phyloP scores from a whole-genome alignment of 805 yeast species.

The Isabelozyma gotoi region DNA sequence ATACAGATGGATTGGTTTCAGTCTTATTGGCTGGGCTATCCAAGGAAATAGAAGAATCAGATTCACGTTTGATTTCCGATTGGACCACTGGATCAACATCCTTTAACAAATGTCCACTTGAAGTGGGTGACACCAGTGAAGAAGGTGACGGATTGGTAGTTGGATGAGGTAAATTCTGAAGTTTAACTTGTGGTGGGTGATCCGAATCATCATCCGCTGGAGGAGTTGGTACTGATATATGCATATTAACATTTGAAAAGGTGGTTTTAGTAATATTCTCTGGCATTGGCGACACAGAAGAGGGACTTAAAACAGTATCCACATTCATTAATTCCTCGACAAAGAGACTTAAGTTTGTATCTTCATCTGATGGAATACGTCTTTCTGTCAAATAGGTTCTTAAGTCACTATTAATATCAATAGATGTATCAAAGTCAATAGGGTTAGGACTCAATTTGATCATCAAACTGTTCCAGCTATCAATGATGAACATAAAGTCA shows the following conservation, averaged over 20 bases:
- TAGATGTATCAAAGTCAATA: conserved; percentile 7
- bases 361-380: neutral
- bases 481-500: conserved; percentile 36
- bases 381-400: neutral
- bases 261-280: neutral
- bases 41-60: too few relatives aligned
- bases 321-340: neutral
- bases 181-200: neutral
- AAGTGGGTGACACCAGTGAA: too few relatives aligned
- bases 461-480: conserved; percentile 43
- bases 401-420: neutral
- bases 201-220: neutral
- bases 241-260: neutral
- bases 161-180: too few relatives aligned
- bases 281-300: neutral
- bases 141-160: neutral
- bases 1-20: neutral
- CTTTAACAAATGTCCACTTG: neutral
- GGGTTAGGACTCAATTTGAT: conserved; percentile 33
- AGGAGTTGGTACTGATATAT: neutral
- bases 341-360: neutral
- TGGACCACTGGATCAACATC: neutral
- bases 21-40: neutral
- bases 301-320: neutral
- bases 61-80: neutral